Evolutionary conservation across 768 basidiomycete genomes (phyloP), one percentile per base, ranked within the genome.

Genomic region (Xanthoconium stramineum): DNA sequence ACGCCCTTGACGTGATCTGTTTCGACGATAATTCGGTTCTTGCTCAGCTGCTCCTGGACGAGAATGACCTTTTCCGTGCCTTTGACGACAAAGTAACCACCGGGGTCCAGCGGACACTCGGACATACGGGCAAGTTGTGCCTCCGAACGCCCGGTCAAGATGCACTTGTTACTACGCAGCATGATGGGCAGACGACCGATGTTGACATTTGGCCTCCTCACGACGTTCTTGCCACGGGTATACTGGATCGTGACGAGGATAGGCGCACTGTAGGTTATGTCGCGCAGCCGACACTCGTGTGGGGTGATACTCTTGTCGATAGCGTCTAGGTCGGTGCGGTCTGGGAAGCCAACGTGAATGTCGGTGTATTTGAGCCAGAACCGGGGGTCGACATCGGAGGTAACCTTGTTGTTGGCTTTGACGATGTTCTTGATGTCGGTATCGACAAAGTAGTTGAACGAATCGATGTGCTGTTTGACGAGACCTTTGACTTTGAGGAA

Each of bases 41-140:
- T 98, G 80, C 92, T 95, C 67, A 98, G 75, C 74, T 99, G 97
- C 70, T 98, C 97, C 72, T 99, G 97, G 8, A 99, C 96, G 59
- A 99, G 78, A 62, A 99, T 99, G 64, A 99, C 97, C 75, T 98
- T 99, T 74, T 99, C 96, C 42, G 96, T 99, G 37, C 96, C 96
- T 74, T 95, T 98, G 50, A 99, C 97, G 56, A 99, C 89, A 72
- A 99, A 99, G 70, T 98, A 98, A 5, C 97, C 97, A n/a, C 97
- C 97, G 12, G 97, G 96, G 75, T 99, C 97, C 56, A 98, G 79
- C 4, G 97, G 97, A 71, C 97, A 99, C 73, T 99, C 97, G 12
- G 83, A 85, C 93, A 98, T 95, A 38, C 84, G 79, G n/a, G 97
- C 97, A 24, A 98, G 79, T 62, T 95, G 85, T 14, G 83, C 80